Percentiles rank a stretch among this genome's conserved stretches.
Conservation (phyloP, 192 early-diverging fungal genomes). For the Coemansia pectinata region DNA sequence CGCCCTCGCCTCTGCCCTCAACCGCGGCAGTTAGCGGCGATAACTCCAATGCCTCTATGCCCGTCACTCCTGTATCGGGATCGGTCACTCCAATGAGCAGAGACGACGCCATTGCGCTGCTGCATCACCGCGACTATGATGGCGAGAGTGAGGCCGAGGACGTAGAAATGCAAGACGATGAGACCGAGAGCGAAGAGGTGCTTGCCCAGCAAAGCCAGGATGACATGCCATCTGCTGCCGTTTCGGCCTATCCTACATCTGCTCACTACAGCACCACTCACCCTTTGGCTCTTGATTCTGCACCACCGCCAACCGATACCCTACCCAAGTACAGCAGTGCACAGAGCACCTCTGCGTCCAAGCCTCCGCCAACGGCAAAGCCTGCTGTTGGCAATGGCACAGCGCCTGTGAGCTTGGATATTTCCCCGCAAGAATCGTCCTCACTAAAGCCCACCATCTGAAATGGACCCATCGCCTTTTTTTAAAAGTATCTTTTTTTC, state of each 20-base stretch:
- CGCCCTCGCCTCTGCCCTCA: constrained; percentile 26
- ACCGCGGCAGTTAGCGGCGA: constrained; percentile 21
- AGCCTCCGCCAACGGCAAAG: constrained; percentile 38
- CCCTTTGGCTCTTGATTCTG: neutral
- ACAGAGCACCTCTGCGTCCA: neutral
- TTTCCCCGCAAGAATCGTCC: neutral
- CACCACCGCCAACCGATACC: constrained; percentile 5
- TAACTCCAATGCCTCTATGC: constrained; percentile 21
- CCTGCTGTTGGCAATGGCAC: constrained; percentile 16
- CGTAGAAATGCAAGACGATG: constrained; percentile 53
- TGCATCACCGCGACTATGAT: constrained; percentile 13
- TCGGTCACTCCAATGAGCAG: constrained; percentile 32
- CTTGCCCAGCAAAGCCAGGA: neutral
- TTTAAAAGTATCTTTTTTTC: neutral
- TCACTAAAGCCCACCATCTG: neutral
- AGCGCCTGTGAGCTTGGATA: neutral
- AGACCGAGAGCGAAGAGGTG: constrained; percentile 17
- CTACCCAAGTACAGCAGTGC: constrained; percentile 12
- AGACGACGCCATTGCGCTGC: constrained; percentile 7
- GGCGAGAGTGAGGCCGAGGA: constrained; percentile 48
- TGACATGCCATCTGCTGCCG: neutral
- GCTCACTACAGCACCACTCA: neutral
- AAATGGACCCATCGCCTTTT: neutral
- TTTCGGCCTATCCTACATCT: neutral
- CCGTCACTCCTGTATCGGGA: constrained; percentile 32